Base-by-base conservation (phyloP, 2,329 filamentous ascomycete species). In the Penicillium sp. region DNA sequence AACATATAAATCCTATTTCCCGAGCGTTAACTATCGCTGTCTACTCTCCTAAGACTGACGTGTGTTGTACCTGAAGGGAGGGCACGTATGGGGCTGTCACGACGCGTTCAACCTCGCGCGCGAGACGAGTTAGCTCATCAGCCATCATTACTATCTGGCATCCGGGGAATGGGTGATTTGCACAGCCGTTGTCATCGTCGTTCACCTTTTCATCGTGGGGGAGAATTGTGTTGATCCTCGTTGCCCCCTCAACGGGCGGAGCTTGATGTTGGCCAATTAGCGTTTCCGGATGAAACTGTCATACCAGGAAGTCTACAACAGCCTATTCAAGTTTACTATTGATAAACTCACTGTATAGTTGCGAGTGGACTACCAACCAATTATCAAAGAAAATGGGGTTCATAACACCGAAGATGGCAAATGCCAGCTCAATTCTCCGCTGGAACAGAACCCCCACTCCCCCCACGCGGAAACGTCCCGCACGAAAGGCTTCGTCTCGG, bases 51-150 rank as follows among this genome's bases (percentile, higher is more conserved):
- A 25, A 55, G 25, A 48, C 30, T 33, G 43, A 43, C 52, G 35
- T 13, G 30, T 64, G 75, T 68, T 75, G 68, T 72, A 84, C 83
- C 70, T 80, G 79, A 46, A 85, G 73, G 30, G 79, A 81, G 16
- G 82, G 78, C n/a, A 80, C 78, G 65, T 84, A 85, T 25, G 79
- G 78, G 37, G 81, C 79, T 6, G 78, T 76, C 43, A 83, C 73
- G 45, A 84, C 71, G 46, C 80, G 79, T 60, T 79, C 75, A 59
- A 84, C 67, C 70, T 84, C 81, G 19, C 69, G 65, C 33, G 75
- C 69, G 22, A 83, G 57, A 6, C 60, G 53, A 45, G 38, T 28
- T 4, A 70, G 28, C 25, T 59, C 61, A 19, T 72, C 69, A 26
- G 61, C 35, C 73, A 78, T 78, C n/a, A 37, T 53, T 7, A n/a